Base-by-base conservation (phyloP, 2,329 filamentous ascomycete genomes). In the Talaromyces sp. region DNA sequence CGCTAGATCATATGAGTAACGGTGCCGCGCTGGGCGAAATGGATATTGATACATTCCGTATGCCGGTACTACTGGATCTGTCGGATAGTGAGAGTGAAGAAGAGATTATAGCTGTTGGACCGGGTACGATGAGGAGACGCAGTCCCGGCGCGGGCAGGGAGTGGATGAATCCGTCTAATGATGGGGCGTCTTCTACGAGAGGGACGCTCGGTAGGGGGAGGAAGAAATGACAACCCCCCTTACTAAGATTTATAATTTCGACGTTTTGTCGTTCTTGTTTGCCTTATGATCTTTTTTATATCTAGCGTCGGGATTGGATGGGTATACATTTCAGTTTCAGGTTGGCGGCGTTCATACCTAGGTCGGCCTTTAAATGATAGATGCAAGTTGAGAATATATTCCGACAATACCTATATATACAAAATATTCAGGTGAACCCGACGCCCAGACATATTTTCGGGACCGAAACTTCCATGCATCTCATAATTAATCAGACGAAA, bases 31-130 rank as follows among this genome's bases (percentile, higher is more conserved):
- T 88, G 3, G 60, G 38, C 4, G 82, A 87, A 61, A 82, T 84
- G 43, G 85, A 83, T 56, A 79, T 84, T 54, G 79, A 83, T 6
- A 82, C 84, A n/a, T 98, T 97, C 75, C 86, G 88, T 65, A 96
- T 99, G 89, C 96, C 95, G 0, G 91, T 99, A 2, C 79, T 97
- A n/a, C 87, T 97, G 68, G 92, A 97, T 74, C 86, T 98, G 54
- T 92, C 93, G 58, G 93, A 96, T 72, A 97, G 92, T 71, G 95
- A 98, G 74, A 97, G 92, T 74, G 95, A 97, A 74, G 95, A 99
- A 72, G 96, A 99, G 74, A 85, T 89, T 59, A 80, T 89, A 40
- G 84, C 86, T 40, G 82, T 89, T 62, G 87, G 87, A 0, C 84
- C 86, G 0, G 94, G 94, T 11, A 96, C 95, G 56, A 94, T 96